Evolutionary conservation across 2,329 filamentous ascomycete genomes (phyloP).

Genomic region (Curvularia sp.): DNA sequence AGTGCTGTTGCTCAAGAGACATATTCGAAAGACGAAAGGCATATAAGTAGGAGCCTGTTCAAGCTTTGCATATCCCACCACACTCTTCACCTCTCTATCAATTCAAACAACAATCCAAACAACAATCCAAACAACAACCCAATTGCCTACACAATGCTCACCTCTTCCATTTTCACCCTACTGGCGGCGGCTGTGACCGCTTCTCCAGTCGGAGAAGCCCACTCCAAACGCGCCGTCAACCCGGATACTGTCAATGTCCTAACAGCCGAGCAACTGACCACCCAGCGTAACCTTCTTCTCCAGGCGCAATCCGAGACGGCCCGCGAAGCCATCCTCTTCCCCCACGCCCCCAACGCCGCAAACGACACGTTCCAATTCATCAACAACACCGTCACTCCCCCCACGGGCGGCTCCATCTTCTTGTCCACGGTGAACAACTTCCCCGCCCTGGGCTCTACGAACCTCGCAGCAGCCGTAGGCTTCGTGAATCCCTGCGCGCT

Average conservation of each 20-base stretch:
- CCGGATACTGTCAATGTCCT: constrained; percentile 28
- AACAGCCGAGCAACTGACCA: constrained; percentile 22
- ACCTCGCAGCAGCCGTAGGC: constrained; percentile 61
- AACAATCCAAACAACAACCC: not conserved
- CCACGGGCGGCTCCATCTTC: constrained; percentile 58
- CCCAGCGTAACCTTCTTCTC: constrained; percentile 25
- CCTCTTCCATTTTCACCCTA: constrained; percentile 16
- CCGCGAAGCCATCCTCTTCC: constrained; percentile 29
- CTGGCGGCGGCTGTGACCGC: constrained; percentile 17
- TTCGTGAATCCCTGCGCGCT: constrained; percentile 62
- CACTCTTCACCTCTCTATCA: not conserved
- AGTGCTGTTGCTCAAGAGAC: not conserved
- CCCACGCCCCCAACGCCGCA: constrained; percentile 26
- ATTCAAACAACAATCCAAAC: not conserved
- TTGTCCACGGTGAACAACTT: constrained; percentile 65
- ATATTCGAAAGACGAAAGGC: not conserved
- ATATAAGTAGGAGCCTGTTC: not conserved
- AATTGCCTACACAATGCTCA: constrained; percentile 13
- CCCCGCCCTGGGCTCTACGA: constrained; percentile 63
- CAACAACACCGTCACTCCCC: constrained; percentile 46
- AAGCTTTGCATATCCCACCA: not conserved
- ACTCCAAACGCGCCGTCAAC: constrained; percentile 22
- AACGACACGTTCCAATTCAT: constrained; percentile 35
- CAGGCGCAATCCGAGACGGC: constrained; percentile 26
- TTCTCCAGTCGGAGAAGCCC: constrained; percentile 17